Evolutionary conservation across 768 basidiomycete genomes (phyloP).

Genomic region (Dentipellis sp.): DNA sequence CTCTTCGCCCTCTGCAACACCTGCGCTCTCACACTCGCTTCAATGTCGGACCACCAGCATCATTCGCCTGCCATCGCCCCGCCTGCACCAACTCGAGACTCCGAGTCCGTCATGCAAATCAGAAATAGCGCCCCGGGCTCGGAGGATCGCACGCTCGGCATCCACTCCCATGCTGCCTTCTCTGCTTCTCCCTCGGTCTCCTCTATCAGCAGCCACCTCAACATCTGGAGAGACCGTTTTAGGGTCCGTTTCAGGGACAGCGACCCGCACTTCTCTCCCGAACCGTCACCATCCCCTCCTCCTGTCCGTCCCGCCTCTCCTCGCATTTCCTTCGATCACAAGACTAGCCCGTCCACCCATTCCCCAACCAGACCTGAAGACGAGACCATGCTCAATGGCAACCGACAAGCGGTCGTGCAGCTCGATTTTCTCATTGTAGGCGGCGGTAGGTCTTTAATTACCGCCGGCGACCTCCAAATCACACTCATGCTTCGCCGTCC

Average conservation of each 20-base stretch:
- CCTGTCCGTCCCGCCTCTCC: not conserved
- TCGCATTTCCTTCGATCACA: too few relatives aligned
- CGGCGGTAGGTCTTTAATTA: slow-evolving; percentile 6
- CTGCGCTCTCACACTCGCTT: too few relatives aligned
- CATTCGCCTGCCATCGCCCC: too few relatives aligned
- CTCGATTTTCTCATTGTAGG: slow-evolving; percentile 14
- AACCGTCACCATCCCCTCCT: not conserved
- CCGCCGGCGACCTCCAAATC: not conserved
- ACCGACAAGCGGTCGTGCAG: slow-evolving; percentile 4
- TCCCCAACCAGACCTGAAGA: not conserved
- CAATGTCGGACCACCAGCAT: too few relatives aligned
- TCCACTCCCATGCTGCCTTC: not conserved
- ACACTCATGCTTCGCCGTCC: not conserved
- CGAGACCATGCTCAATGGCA: not conserved
- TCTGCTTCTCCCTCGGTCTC: not conserved
- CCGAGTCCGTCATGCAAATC: too few relatives aligned
- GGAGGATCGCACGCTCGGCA: not conserved
- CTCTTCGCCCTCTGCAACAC: too few relatives aligned
- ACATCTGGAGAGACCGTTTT: not conserved
- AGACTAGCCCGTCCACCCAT: not conserved
- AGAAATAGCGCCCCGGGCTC: too few relatives aligned
- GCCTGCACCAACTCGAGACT: too few relatives aligned
- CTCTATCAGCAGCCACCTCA: not conserved
- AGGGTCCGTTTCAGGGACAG: not conserved
- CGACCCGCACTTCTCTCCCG: not conserved